Evolutionary conservation across 2,329 filamentous ascomycete genomes (phyloP).

Genomic region (Epichloe bromicola): DNA sequence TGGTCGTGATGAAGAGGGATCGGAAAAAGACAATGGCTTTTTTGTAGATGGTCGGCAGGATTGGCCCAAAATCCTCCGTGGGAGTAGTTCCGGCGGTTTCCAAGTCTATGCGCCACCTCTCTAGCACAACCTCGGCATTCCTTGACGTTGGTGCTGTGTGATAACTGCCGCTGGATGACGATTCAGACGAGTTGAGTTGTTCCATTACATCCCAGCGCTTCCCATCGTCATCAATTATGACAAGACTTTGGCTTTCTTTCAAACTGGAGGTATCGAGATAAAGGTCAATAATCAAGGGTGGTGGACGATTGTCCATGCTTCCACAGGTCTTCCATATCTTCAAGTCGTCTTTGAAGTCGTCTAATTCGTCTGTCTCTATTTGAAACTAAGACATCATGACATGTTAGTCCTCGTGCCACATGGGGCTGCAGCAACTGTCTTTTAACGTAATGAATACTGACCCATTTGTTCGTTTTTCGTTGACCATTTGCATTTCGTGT

Average conservation of each 20-base stretch:
- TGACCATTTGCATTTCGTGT: slow-evolving; percentile 26
- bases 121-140: slow-evolving; percentile 66
- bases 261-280: slow-evolving; percentile 72
- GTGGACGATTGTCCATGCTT: slow-evolving; percentile 62
- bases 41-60: slow-evolving; percentile 85
- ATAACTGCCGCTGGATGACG: slow-evolving; percentile 33
- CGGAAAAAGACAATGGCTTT: slow-evolving; percentile 92
- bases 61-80: slow-evolving; percentile 45
- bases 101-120: slow-evolving; percentile 82
- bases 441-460: slow-evolving; percentile 30
- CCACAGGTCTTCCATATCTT: slow-evolving; percentile 71
- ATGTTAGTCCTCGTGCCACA: not conserved
- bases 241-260: slow-evolving; percentile 73
- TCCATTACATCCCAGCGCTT: slow-evolving; percentile 89
- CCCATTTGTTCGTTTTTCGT: slow-evolving; percentile 73
- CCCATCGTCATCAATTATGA: slow-evolving; percentile 75
- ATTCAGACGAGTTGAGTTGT: slow-evolving; percentile 54
- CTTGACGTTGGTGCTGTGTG: slow-evolving; percentile 28
- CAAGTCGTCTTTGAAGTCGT: slow-evolving; percentile 72
- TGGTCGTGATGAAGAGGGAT: slow-evolving; percentile 74
- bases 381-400: slow-evolving; percentile 56
- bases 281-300: slow-evolving; percentile 78
- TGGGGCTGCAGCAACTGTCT: not conserved
- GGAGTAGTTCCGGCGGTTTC: slow-evolving; percentile 33
- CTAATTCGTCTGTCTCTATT: slow-evolving; percentile 84